A percentile compares a stretch with the other conserved stretches of the same genome.
These are phyloP conservation scores for Apiospora arundinis DNA, from an alignment of 2,329 filamentous ascomycete genomes.

Conservation along the genomic window DNA sequence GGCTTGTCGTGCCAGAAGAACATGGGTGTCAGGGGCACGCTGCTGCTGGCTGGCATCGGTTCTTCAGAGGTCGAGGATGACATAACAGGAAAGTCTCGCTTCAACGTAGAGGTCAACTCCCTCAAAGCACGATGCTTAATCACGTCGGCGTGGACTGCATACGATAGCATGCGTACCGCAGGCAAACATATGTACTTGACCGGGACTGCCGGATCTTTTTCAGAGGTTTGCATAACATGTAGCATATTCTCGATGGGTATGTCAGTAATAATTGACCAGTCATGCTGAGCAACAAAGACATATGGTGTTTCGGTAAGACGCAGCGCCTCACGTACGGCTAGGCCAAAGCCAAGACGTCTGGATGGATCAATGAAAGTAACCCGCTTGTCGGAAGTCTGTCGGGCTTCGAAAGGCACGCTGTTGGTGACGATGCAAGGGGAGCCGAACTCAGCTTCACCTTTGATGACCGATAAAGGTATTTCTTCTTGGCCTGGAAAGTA, in stretches of 20 bases:
- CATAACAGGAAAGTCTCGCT: conserved; percentile 44
- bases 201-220: conserved; percentile 40
- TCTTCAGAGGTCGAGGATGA: not conserved
- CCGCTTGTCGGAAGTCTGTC: conserved; percentile 41
- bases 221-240: conserved; percentile 50
- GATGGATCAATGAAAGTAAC: conserved; percentile 57
- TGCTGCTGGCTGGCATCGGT: not conserved
- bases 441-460: conserved; percentile 55
- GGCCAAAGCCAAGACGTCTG: conserved; percentile 56
- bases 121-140: conserved; percentile 49
- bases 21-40: conserved; percentile 57
- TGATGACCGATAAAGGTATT: conserved; percentile 22
- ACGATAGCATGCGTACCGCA: conserved; percentile 57
- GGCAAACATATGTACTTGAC: conserved; percentile 61
- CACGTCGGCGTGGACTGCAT: conserved; percentile 56
- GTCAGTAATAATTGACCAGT: conserved; percentile 56
- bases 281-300: conserved; percentile 64
- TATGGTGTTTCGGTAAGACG: conserved; percentile 54
- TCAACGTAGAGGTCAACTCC: conserved; percentile 48
- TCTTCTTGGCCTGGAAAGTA: conserved; percentile 30
- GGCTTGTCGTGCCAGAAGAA: conserved; percentile 68
- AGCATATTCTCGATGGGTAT: conserved; percentile 53
- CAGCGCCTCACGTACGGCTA: conserved; percentile 59
- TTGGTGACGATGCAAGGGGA: conserved; percentile 45
- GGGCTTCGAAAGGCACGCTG: conserved; percentile 44